phyloP scores from a whole-genome alignment of 441 rosid genomes.

The Erodium chrysanthum region DNA sequence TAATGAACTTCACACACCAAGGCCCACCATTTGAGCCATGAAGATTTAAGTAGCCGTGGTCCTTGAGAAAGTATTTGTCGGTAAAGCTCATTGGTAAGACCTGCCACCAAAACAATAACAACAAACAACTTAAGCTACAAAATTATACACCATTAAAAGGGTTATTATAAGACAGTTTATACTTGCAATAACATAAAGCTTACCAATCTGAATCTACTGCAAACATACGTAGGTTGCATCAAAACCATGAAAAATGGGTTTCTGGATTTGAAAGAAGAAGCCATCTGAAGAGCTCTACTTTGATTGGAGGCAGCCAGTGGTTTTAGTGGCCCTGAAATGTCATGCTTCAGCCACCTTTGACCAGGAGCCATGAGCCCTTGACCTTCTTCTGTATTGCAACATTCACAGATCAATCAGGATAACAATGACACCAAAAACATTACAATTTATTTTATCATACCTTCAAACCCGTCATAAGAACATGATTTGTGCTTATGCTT shows the following conservation, averaged over 20 bases:
- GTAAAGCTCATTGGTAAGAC: not conserved
- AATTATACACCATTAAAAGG: too few species aligned
- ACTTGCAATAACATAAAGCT: not conserved
- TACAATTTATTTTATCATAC: not conserved
- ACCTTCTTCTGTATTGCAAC: slow-evolving; percentile 1
- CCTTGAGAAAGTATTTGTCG: not conserved
- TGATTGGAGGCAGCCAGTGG: not conserved
- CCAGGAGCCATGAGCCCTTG: not conserved
- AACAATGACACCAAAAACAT: too few species aligned
- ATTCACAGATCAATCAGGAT: too few species aligned
- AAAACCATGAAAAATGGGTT: not conserved
- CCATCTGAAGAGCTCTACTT: slow-evolving; percentile 2
- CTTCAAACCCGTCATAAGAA: not conserved
- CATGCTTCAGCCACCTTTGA: too few species aligned
- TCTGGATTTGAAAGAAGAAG: not conserved
- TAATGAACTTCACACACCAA: not conserved
- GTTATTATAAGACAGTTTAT: too few species aligned
- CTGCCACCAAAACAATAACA: slow-evolving; percentile 3
- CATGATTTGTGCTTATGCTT: not conserved
- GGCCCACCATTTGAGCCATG: not conserved
- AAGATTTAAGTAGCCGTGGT: not conserved
- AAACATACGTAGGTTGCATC: not conserved
- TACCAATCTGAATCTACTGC: not conserved
- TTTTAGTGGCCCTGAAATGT: not conserved
- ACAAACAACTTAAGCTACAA: not conserved